These are phyloP conservation scores for Coelastrella sp. DNA, from an alignment of 139 green algal species.

Conservation along the genomic window DNA sequence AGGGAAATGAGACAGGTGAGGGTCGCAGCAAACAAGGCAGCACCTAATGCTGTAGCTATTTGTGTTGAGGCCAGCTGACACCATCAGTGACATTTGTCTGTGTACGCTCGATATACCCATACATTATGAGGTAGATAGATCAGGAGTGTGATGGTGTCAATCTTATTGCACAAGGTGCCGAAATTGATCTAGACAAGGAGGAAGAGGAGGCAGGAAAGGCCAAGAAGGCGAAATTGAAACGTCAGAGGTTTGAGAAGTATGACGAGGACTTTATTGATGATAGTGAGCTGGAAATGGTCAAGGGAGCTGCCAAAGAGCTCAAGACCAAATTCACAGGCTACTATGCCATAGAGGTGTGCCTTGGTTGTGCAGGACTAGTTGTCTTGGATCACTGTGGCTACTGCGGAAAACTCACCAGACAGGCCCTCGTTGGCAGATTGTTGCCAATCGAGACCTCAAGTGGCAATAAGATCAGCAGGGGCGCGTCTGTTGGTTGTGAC, in stretches of 20 bases:
- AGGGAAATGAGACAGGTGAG: conserved; percentile 15
- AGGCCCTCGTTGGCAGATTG: not conserved
- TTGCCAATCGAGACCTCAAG: not conserved
- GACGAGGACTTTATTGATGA: conserved; percentile 58
- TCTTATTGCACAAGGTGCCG: not conserved
- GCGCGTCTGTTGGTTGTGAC: not conserved
- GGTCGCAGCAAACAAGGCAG: not conserved
- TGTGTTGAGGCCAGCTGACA: no score
- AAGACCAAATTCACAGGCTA: conserved; percentile 63
- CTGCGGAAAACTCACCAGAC: not conserved
- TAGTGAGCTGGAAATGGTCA: conserved; percentile 41
- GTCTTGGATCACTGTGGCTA: not conserved
- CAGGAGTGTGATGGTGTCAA: not conserved
- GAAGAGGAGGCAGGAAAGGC: not conserved
- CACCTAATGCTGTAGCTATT: not conserved
- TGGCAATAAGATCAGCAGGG: not conserved
- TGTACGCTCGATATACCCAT: no score
- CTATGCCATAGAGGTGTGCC: conserved; percentile 56
- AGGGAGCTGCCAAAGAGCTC: conserved; percentile 32
- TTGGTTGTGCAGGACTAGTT: not conserved
- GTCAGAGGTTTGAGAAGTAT: conserved; percentile 33
- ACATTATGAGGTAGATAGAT: no score
- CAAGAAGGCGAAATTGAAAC: not conserved
- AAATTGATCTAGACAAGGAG: conserved; percentile 31
- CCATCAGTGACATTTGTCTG: no score